Conservation (phyloP, 1,284 basidiomycete species). For the Polyporus tsugae region DNA sequence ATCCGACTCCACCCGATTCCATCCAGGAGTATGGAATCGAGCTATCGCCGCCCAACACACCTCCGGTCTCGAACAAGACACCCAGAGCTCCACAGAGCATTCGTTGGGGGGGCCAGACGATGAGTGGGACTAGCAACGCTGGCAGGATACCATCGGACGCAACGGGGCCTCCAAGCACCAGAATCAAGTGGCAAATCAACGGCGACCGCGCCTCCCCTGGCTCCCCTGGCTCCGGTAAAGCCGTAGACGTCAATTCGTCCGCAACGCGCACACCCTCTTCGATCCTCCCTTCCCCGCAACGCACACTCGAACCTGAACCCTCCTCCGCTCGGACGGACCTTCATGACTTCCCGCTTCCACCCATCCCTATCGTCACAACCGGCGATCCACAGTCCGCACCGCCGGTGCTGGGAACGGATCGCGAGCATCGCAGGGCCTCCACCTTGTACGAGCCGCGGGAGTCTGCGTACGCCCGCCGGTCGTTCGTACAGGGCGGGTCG, state of each 20-base stretch:
- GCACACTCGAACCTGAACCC: background rate
- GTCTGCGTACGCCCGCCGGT: background rate
- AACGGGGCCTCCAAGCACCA: background rate
- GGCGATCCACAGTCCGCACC: background rate
- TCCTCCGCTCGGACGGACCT: background rate
- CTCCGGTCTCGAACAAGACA: background rate
- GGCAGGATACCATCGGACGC: background rate
- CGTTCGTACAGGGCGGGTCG: constrained; percentile 5
- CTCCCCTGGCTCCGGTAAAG: background rate
- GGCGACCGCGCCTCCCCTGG: background rate
- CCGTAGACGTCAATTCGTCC: background rate
- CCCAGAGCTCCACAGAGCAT: background rate
- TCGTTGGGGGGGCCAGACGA: background rate
- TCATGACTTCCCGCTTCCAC: background rate
- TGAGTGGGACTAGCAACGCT: background rate
- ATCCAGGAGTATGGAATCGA: background rate
- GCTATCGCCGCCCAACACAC: background rate
- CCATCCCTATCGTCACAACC: background rate
- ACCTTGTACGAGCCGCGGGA: constrained; percentile 2
- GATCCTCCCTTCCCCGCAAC: background rate
- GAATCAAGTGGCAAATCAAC: background rate
- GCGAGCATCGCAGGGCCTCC: background rate
- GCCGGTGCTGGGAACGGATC: background rate
- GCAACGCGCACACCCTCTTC: background rate
- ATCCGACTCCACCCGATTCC: background rate